Evolutionary conservation across 495 filamentous ascomycete genomes (phyloP), one percentile per base, ranked within the genome.

Genomic region (Daldinia decipiens): DNA sequence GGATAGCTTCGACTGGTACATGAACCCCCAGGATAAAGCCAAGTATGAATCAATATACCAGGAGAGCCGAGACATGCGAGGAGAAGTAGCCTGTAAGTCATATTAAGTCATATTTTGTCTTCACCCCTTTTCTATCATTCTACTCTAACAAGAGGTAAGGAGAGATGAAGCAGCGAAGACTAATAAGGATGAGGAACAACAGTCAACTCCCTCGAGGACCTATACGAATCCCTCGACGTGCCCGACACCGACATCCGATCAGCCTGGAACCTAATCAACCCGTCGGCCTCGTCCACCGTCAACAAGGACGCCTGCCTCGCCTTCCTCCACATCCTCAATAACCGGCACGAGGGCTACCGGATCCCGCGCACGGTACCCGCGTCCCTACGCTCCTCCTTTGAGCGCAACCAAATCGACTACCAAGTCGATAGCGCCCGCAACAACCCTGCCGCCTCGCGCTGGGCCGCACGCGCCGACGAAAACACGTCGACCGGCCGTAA

Each of bases 1-100:
- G 77, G 92, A 97, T 80, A 94, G 94, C 1, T 99, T 99, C 79
- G 95, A 99, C 79, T 99, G 95, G 95, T 99, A 99, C 81, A 98
- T 99, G 94, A 92, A 87, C 66, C 95, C 95, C 1, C 79, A 83
- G 43, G 94, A 98, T 78, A 95, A 93, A 80, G 75, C 88, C 59
- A 97, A 96, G 81, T 99, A 99, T 80, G 92, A 97, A 77, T 92
- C 93, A 53, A 98, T 99, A 77, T 99, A 98, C 79, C 90, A 87
- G 64, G 92, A 95, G 68, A 95, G 93, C 79, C 87, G 92, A 56
- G 91, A 94, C 78, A 87, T 88, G 68, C 91, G 93, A 45, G 95
- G 95, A 63, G 90, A 96, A 76, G 87, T 97, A 67, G 84, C 90
- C 45, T 98, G 92, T 94, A 77, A 70, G 88, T 79, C 9, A 29